phyloP scores from a whole-genome alignment of 2,329 filamentous ascomycete species.

The Penicillium sumatraense region DNA sequence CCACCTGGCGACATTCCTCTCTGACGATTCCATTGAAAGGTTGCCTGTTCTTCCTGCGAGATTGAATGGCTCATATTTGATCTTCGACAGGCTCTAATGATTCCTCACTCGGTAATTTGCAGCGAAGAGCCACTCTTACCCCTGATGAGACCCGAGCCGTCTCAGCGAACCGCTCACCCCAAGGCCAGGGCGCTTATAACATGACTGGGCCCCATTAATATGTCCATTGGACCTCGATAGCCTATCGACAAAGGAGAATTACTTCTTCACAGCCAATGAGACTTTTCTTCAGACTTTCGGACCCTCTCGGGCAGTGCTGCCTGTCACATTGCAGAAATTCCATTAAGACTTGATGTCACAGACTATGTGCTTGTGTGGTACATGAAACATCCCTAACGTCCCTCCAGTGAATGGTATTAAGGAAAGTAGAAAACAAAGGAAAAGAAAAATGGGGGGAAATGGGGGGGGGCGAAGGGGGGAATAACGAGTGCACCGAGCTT shows the following conservation, averaged over 20 bases:
- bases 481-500: constrained; percentile 9
- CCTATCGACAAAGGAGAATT: constrained; percentile 22
- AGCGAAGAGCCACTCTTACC: constrained; percentile 11
- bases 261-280: constrained; percentile 23
- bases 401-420: constrained; percentile 12
- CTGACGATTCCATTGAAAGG: constrained; percentile 7
- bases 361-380: constrained; percentile 27
- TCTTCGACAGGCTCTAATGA: constrained; percentile 5
- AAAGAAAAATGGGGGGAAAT: too few species aligned
- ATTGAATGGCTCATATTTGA: constrained; percentile 9
- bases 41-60: neutral
- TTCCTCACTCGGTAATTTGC: constrained; percentile 9
- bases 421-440: constrained; percentile 20
- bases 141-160: constrained; percentile 26
- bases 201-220: constrained; percentile 31
- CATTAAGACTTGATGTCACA: constrained; percentile 32
- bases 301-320: constrained; percentile 12
- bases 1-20: constrained; percentile 11
- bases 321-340: constrained; percentile 32
- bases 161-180: constrained; percentile 37
- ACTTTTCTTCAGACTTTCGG: constrained; percentile 30
- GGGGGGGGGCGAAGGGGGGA: too few species aligned
- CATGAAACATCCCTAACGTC: constrained; percentile 29
- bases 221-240: constrained; percentile 31
- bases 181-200: constrained; percentile 39